A percentile compares a stretch with the other conserved stretches of the same genome.
Conservation (phyloP, 768 basidiomycete species). For the Tulasnella sp. region DNA sequence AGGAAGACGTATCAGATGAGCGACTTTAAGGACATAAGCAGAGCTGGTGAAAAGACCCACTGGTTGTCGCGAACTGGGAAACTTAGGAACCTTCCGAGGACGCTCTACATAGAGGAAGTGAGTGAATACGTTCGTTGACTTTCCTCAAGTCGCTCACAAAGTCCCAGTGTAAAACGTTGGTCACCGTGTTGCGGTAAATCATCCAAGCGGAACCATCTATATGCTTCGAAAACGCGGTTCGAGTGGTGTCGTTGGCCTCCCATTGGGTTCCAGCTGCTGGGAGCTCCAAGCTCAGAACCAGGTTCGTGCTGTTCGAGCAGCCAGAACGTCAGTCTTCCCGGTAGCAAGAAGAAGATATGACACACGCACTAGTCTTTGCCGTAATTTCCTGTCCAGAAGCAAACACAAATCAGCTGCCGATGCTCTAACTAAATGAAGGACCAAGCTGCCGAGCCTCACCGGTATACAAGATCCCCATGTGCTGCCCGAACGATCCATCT, state of each 20-base stretch:
- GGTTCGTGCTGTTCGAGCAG: constrained; percentile 43
- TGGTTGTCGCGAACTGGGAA: constrained; percentile 55
- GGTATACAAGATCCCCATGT: constrained; percentile 64
- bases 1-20: not conserved
- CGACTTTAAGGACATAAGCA: not conserved
- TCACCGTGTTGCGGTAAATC: constrained; percentile 58
- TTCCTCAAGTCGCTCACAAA: constrained; percentile 47
- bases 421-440: not conserved
- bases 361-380: constrained; percentile 49
- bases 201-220: constrained; percentile 65
- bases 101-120: constrained; percentile 48
- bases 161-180: constrained; percentile 64
- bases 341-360: not conserved
- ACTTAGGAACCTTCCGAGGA: constrained; percentile 60
- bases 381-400: constrained; percentile 54
- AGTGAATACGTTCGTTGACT: constrained; percentile 40
- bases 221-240: constrained; percentile 51
- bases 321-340: not conserved
- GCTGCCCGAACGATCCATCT: constrained; percentile 49
- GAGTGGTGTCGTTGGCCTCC: constrained; percentile 45
- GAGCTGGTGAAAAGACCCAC: constrained; percentile 36
- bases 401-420: not conserved
- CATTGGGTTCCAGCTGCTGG: constrained; percentile 59
- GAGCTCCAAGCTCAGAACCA: constrained; percentile 59
- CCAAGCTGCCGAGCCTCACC: constrained; percentile 34